These are phyloP conservation scores for Phytophthora rubi DNA, from an alignment of 352 stramenopile genomes.

Conservation along the genomic window DNA sequence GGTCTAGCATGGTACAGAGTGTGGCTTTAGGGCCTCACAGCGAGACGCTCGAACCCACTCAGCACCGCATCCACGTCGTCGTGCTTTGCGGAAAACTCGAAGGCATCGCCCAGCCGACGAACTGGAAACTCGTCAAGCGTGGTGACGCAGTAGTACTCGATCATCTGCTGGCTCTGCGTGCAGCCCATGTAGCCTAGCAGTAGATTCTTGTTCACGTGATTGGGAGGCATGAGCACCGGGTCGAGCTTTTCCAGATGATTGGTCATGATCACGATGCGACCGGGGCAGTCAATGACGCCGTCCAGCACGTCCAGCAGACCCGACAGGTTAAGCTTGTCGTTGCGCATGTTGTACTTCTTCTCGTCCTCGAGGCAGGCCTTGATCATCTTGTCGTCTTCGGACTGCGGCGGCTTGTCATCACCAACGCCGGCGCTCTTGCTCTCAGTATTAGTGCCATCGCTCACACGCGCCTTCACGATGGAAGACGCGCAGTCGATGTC, in stretches of 20 bases:
- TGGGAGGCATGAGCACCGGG: conserved; percentile 87
- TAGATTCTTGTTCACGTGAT: conserved; percentile 89
- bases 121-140: conserved; percentile 29
- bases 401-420: conserved; percentile 15
- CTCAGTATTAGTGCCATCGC: conserved; percentile 44
- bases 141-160: conserved; percentile 67
- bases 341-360: conserved; percentile 29
- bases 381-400: conserved; percentile 44
- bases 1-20: conserved; percentile 20
- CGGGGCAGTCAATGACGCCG: conserved; percentile 88
- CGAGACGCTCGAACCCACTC: conserved; percentile 31
- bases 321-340: conserved; percentile 72
- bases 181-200: conserved; percentile 67
- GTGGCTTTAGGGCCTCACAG: conserved; percentile 9
- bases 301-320: conserved; percentile 91
- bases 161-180: conserved; percentile 52
- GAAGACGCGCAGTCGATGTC: conserved; percentile 84
- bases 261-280: conserved; percentile 92
- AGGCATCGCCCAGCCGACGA: conserved; percentile 11
- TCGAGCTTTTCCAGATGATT: conserved; percentile 94
- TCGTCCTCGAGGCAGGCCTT: conserved; percentile 39
- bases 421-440: conserved; percentile 15
- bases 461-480: conserved; percentile 61
- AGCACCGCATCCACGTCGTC: conserved; percentile 51
- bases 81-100: conserved; percentile 41